Conservation (phyloP, 164 flowering plant species). For the Berberis vulgaris region DNA sequence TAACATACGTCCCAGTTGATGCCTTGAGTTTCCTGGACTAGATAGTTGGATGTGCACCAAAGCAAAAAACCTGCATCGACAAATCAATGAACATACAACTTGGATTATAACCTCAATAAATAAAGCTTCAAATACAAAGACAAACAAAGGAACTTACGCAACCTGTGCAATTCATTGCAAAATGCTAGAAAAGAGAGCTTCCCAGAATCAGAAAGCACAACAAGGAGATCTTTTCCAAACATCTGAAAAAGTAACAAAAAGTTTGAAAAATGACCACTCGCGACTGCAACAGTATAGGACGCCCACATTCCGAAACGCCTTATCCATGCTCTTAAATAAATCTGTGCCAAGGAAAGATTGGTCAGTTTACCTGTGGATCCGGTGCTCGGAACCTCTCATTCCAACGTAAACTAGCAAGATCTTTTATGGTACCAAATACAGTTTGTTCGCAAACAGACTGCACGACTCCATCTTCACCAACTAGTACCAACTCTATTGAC, state of each 20-base stretch:
- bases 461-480: conserved; percentile 74
- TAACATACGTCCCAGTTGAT: conserved; percentile 81
- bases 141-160: conserved; percentile 9
- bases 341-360: background rate
- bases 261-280: background rate
- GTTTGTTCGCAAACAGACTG: conserved; percentile 87
- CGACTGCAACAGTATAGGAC: too few species aligned
- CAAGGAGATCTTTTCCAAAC: conserved; percentile 62
- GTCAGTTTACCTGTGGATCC: conserved; percentile 40
- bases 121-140: background rate
- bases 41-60: conserved; percentile 71
- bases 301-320: too few species aligned
- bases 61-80: conserved; percentile 63
- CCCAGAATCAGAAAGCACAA: conserved; percentile 89
- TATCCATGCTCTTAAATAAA: background rate
- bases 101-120: background rate
- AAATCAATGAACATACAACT: background rate
- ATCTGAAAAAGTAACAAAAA: conserved; percentile 27
- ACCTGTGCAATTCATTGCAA: conserved; percentile 96
- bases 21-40: conserved; percentile 70
- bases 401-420: conserved; percentile 65
- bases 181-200: conserved; percentile 80
- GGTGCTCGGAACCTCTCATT: conserved; percentile 36
- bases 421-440: conserved; percentile 89
- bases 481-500: conserved; percentile 69